Evolutionary conservation across 2,329 filamentous ascomycete genomes (phyloP), one percentile per base, ranked within the genome.

Genomic region (Didymella sp.): DNA sequence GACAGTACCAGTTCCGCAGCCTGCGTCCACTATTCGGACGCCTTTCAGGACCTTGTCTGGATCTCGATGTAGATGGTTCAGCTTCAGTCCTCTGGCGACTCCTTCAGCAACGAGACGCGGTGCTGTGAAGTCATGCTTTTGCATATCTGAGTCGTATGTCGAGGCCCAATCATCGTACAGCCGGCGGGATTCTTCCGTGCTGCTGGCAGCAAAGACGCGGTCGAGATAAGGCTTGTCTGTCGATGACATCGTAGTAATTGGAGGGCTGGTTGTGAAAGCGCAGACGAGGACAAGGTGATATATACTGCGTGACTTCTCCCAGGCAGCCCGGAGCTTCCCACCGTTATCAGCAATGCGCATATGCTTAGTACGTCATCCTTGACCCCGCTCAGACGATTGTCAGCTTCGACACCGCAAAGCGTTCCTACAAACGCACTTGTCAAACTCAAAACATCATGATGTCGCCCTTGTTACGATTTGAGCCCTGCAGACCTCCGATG

Each of bases 1-100:
- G 11, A 84, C 82, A 8, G 84, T 77, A 0, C 83, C 83, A 0
- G 82, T 85, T 4, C 83, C 83, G 55, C 83, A 85, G n/a, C 83
- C 83, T 21, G 82, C 82, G 56, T 85, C 83, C 0, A 84, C 76
- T 52, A 85, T 79, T 2, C 61, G 51, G 6, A 70, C 66, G 17
- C 69, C 62, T 19, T 69, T 56, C 9, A 66, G 38, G 6, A 63
- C 46, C 8, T 52, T 15, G 33, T 53, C 37, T 4, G 53, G 52
- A 25, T 55, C 52, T 13, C 40, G 35, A 13, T 55, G 44, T 7
- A 67, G 55, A 33, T 68, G 54, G 41, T 63, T 64, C 15, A 62
- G 44, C 22, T 59, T 65, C 9, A 67, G 31, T 2, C 51, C 60
- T 2, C 64, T 43, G 13, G 59, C 47, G 11, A 67, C 61, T 3